phyloP scores from a whole-genome alignment of 2,329 filamentous ascomycete genomes.

The Pseudopithomyces chartarum region DNA sequence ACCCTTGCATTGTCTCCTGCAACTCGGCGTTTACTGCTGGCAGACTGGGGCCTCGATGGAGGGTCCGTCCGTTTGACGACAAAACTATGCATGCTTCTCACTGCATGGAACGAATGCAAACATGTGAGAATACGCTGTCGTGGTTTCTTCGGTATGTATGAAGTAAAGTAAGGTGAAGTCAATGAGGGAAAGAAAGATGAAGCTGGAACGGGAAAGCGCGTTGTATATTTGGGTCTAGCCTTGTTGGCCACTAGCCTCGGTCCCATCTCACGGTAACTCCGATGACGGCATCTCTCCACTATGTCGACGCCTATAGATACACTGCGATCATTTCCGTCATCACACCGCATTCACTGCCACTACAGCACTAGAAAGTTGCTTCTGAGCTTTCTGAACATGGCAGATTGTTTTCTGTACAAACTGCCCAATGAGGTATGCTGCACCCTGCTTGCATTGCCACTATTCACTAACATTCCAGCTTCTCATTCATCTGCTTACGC shows the following conservation, averaged over 20 bases:
- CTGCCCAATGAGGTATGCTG: slow-evolving; percentile 45
- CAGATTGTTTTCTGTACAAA: slow-evolving; percentile 37
- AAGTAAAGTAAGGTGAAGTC: slow-evolving; percentile 9
- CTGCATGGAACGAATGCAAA: neutral
- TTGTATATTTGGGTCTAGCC: slow-evolving; percentile 26
- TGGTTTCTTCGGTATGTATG: slow-evolving; percentile 3
- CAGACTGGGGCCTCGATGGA: slow-evolving; percentile 19
- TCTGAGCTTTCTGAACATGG: slow-evolving; percentile 19
- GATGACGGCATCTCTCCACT: slow-evolving; percentile 40
- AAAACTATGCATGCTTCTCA: slow-evolving; percentile 24
- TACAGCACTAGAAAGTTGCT: neutral
- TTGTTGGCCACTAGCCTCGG: slow-evolving; percentile 13
- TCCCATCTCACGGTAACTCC: slow-evolving; percentile 8
- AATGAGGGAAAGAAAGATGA: slow-evolving; percentile 18
- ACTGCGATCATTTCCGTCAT: neutral
- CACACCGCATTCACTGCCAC: slow-evolving; percentile 19
- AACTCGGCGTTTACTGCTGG: slow-evolving; percentile 17
- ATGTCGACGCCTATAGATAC: neutral
- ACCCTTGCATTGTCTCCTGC: slow-evolving; percentile 30
- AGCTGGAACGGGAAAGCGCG: slow-evolving; percentile 33
- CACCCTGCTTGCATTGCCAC: neutral
- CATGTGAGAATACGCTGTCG: neutral
- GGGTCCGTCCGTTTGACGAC: slow-evolving; percentile 21
- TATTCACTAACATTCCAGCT: slow-evolving; percentile 37
- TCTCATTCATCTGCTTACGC: slow-evolving; percentile 50